Conservation (phyloP, 2,329 filamentous ascomycete genomes). For the Fusarium scirpi region DNA sequence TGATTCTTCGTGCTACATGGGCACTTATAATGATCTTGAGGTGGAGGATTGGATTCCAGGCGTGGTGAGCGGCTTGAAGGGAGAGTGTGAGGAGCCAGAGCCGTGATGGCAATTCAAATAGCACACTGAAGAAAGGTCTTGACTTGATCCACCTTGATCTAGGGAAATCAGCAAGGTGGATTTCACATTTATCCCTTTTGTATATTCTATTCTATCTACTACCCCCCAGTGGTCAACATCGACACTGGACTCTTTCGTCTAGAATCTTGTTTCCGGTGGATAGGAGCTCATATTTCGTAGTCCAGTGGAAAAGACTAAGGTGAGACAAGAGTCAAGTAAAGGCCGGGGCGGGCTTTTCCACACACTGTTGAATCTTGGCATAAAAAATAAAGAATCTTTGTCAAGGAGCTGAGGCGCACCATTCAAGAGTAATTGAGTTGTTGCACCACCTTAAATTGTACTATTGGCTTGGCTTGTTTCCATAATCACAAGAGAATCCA, state of each 20-base stretch:
- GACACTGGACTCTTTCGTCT: background rate
- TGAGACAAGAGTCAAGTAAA: background rate
- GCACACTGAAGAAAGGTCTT: background rate
- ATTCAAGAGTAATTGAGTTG: fast-evolving
- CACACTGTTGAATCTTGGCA: background rate
- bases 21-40: background rate
- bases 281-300: background rate
- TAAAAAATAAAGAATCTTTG: background rate
- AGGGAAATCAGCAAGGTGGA: background rate
- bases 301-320: background rate
- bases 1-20: background rate
- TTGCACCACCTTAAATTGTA: background rate
- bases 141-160: background rate
- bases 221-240: background rate
- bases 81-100: background rate
- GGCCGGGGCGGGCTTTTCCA: no score
- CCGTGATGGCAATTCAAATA: fast-evolving
- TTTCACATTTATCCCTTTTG: background rate
- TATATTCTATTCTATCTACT: background rate
- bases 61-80: background rate
- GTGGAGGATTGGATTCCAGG: background rate
- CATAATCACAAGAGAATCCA: background rate
- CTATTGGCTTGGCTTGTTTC: background rate
- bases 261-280: fast-evolving
- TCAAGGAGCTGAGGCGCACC: fast-evolving